Evolutionary conservation across 805 yeast species (phyloP).

Genomic region (Saccharomyces eubayanus): DNA sequence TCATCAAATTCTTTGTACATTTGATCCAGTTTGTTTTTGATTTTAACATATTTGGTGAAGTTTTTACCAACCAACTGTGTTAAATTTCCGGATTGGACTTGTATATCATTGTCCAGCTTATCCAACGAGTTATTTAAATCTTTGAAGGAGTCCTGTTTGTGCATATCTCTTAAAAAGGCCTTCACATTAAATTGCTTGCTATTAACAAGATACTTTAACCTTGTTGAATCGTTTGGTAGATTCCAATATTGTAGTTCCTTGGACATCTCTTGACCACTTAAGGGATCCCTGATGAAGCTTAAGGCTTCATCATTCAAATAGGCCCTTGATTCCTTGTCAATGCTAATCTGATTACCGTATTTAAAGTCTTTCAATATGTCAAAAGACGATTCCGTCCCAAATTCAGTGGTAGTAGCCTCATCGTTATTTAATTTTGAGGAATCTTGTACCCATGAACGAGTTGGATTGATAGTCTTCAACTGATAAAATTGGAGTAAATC

Average conservation of each 20-base stretch:
- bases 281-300: slow-evolving; percentile 41
- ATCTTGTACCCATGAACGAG: slow-evolving; percentile 31
- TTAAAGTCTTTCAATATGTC: slow-evolving; percentile 28
- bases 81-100: slow-evolving; percentile 42
- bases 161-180: slow-evolving; percentile 46
- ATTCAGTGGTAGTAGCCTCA: neutral
- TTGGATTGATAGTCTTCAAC: slow-evolving; percentile 37
- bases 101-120: slow-evolving; percentile 41
- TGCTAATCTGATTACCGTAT: slow-evolving; percentile 21
- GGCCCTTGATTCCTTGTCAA: slow-evolving; percentile 18
- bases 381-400: slow-evolving; percentile 15
- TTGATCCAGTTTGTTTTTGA: slow-evolving; percentile 55
- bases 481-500: slow-evolving; percentile 36
- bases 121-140: slow-evolving; percentile 42
- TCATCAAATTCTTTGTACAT: slow-evolving; percentile 44
- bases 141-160: slow-evolving; percentile 45
- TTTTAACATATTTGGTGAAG: slow-evolving; percentile 54
- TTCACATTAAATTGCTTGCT: slow-evolving; percentile 53
- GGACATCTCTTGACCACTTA: slow-evolving; percentile 36
- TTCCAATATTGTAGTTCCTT: slow-evolving; percentile 33
- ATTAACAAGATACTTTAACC: slow-evolving; percentile 43
- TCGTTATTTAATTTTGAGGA: slow-evolving; percentile 24
- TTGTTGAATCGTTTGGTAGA: slow-evolving; percentile 32
- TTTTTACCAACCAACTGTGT: slow-evolving; percentile 48
- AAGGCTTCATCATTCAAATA: slow-evolving; percentile 13